Evolutionary conservation across 768 basidiomycete genomes (phyloP).

Genomic region (Kwoniella bestiolae): DNA sequence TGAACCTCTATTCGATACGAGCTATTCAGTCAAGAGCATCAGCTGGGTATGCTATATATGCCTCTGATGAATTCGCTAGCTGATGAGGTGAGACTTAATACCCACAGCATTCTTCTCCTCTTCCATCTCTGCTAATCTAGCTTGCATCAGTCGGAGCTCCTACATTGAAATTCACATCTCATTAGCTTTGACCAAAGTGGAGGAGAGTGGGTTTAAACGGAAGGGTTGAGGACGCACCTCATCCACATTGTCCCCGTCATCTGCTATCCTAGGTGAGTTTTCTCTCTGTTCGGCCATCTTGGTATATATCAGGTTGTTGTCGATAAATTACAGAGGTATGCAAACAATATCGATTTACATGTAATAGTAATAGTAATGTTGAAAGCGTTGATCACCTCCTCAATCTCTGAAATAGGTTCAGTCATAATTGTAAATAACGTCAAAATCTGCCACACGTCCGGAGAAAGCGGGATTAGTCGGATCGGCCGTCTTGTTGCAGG

Average conservation of each 20-base stretch:
- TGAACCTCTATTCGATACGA: constrained; percentile 35
- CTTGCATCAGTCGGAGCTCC: constrained; percentile 57
- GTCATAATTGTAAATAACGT: background rate
- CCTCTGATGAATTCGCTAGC: constrained; percentile 1
- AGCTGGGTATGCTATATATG: constrained; percentile 10
- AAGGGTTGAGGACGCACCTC: constrained; percentile 32
- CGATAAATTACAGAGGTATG: background rate
- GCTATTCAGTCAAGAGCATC: constrained; percentile 16
- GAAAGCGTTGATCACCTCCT: background rate
- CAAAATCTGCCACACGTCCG: constrained; percentile 32
- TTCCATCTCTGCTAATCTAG: constrained; percentile 56
- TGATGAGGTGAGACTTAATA: background rate
- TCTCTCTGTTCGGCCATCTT: constrained; percentile 46
- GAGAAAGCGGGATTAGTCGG: background rate
- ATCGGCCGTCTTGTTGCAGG: constrained; percentile 14
- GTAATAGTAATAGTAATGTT: background rate
- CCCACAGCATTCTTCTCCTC: constrained; percentile 53
- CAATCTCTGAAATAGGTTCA: background rate
- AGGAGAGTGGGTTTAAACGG: background rate
- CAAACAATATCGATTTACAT: background rate
- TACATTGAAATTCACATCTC: constrained; percentile 24
- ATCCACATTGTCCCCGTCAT: constrained; percentile 48
- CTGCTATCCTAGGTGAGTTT: constrained; percentile 40
- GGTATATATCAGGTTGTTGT: background rate
- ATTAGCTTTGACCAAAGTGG: constrained; percentile 7